A percentile compares a stretch with the other conserved stretches of the same genome.
phyloP scores from a whole-genome alignment of 495 filamentous ascomycete species.

The Thozetella sp. region DNA sequence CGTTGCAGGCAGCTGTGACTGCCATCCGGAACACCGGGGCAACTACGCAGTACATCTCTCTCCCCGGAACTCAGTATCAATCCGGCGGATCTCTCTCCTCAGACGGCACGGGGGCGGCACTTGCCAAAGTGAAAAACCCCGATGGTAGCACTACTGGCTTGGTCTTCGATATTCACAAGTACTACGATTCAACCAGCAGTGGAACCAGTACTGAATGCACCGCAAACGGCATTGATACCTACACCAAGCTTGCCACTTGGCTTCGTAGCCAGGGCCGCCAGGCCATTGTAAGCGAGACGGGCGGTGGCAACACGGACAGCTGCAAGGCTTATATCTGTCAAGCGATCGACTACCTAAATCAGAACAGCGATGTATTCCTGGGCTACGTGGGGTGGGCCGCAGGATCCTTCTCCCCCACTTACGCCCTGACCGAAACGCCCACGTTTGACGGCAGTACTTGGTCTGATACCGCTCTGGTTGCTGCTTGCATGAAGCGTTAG shows the following conservation, averaged over 20 bases:
- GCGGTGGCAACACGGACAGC: slow-evolving; percentile 38
- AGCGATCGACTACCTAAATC: slow-evolving; percentile 24
- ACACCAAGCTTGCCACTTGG: slow-evolving; percentile 39
- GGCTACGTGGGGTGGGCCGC: slow-evolving; percentile 51
- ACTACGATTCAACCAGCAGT: slow-evolving; percentile 50
- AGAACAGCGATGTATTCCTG: slow-evolving; percentile 47
- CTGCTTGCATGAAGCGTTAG: neutral
- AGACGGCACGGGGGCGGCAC: slow-evolving; percentile 40
- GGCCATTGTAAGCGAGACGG: slow-evolving; percentile 49
- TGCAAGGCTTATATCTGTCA: slow-evolving; percentile 32
- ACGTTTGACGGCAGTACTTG: slow-evolving; percentile 23
- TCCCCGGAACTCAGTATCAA: slow-evolving; percentile 43
- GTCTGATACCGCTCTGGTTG: slow-evolving; percentile 35
- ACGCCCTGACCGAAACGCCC: slow-evolving; percentile 33
- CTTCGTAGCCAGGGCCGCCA: slow-evolving; percentile 40
- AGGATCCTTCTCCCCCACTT: slow-evolving; percentile 36
- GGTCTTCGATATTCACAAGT: slow-evolving; percentile 49
- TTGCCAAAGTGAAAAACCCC: slow-evolving; percentile 42
- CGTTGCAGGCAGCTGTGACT: slow-evolving; percentile 49
- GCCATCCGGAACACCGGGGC: slow-evolving; percentile 54
- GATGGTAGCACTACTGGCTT: slow-evolving; percentile 44
- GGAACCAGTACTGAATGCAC: slow-evolving; percentile 47
- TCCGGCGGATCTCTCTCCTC: slow-evolving; percentile 35
- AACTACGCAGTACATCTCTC: slow-evolving; percentile 44
- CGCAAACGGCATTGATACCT: slow-evolving; percentile 41